A percentile compares a stretch with the other conserved stretches of the same genome.
These are phyloP conservation scores for Saitozyma sp. DNA, from an alignment of 768 basidiomycete species.

Conservation along the genomic window DNA sequence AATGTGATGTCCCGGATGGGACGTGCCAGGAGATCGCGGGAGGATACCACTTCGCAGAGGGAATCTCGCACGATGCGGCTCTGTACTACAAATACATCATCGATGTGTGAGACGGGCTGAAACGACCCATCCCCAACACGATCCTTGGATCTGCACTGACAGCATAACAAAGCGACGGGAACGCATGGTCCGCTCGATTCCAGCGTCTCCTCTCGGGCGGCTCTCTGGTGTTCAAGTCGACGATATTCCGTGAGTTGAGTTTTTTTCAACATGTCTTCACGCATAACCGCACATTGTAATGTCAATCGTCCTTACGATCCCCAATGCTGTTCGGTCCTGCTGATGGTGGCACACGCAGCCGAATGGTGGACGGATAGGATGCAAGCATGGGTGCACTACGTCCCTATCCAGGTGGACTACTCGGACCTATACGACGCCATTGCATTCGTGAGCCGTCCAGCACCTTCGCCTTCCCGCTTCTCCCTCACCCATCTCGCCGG, in stretches of 20 bases:
- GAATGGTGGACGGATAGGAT: constrained; percentile 51
- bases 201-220: constrained; percentile 42
- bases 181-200: constrained; percentile 51
- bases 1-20: constrained; percentile 26
- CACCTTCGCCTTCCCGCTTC: background rate
- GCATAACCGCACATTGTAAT: too few species aligned
- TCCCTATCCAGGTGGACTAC: constrained; percentile 47
- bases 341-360: constrained; percentile 13
- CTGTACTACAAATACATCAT: constrained; percentile 46
- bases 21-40: constrained; percentile 41
- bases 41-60: constrained; percentile 29
- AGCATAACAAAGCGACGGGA: constrained; percentile 36
- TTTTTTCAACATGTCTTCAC: background rate
- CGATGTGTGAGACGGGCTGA: constrained; percentile 38
- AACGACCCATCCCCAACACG: background rate
- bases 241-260: constrained; percentile 45
- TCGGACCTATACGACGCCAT: constrained; percentile 43
- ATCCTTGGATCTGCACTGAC: background rate
- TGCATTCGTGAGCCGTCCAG: constrained; percentile 26
- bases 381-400: constrained; percentile 52
- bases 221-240: constrained; percentile 44
- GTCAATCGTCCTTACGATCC: too few species aligned
- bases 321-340: background rate
- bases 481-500: background rate
- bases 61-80: constrained; percentile 32